Evolutionary conservation across 345 rosid genomes (phyloP).

Genomic region (Erucastrum elatum): DNA sequence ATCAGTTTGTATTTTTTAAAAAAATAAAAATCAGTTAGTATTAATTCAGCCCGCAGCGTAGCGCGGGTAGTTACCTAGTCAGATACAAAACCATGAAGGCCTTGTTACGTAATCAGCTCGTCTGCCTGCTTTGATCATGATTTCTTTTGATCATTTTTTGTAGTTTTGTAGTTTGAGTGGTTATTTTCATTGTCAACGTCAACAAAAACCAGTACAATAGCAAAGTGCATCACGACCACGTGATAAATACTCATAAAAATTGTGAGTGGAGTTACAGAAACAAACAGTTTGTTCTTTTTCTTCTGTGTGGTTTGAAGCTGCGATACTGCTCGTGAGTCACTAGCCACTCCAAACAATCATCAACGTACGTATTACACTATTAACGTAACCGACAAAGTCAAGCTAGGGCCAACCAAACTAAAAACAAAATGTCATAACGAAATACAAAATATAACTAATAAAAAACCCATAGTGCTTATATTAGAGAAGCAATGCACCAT

Average conservation of each 20-base stretch:
- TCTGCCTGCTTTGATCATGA: neutral
- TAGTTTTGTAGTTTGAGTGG: neutral
- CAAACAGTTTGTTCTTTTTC: conserved; percentile 4
- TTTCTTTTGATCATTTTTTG: neutral
- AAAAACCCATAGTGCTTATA: neutral
- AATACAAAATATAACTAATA: neutral
- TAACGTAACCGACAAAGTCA: conserved; percentile 20
- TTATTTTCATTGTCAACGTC: neutral
- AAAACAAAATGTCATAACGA: conserved; percentile 6
- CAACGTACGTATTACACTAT: conserved; percentile 8
- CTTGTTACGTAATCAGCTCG: neutral
- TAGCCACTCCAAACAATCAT: conserved; percentile 9
- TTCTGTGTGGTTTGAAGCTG: conserved; percentile 27
- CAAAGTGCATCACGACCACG: conserved; percentile 29
- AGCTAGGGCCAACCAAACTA: conserved; percentile 21
- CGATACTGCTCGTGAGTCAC: conserved; percentile 22
- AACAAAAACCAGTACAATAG: conserved; percentile 19
- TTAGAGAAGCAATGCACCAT: conserved; percentile 29
- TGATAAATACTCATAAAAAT: neutral
- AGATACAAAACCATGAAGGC: neutral
- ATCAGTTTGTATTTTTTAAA: no score
- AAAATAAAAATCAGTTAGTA: no score
- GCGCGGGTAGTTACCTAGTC: no score
- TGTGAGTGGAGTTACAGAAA: neutral
- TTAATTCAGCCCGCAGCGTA: no score